A percentile compares a stretch with the other conserved stretches of the same genome.
Evolutionary conservation across 2,329 filamentous ascomycete species (phyloP).

Genomic region (Zymoseptoria ardabiliae): DNA sequence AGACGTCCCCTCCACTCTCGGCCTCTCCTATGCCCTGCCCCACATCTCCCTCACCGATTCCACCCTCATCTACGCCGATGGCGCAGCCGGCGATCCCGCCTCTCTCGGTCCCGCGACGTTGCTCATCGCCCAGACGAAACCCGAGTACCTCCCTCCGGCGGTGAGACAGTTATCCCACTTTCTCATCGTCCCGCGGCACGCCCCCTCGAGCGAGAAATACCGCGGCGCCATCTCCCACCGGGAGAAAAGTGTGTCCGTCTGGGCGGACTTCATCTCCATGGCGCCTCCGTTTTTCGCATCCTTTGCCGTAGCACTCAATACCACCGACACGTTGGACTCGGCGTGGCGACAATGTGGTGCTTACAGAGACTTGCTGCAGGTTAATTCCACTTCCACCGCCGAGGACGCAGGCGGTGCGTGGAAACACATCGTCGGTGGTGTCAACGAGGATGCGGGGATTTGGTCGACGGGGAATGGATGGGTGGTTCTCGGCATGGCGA

Average conservation of each 20-base stretch:
- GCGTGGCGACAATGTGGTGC: slow-evolving; percentile 36
- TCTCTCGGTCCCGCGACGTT: slow-evolving; percentile 40
- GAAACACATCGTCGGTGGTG: slow-evolving; percentile 39
- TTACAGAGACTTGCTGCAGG: slow-evolving; percentile 36
- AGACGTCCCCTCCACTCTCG: slow-evolving; percentile 7
- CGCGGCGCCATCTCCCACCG: slow-evolving; percentile 43
- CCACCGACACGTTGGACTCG: slow-evolving; percentile 30
- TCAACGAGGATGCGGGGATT: slow-evolving; percentile 31
- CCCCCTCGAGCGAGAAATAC: background rate
- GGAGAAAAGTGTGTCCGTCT: slow-evolving; percentile 37
- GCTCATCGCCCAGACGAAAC: slow-evolving; percentile 34
- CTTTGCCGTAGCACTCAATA: slow-evolving; percentile 35
- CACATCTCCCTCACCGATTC: slow-evolving; percentile 29
- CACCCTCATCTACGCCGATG: slow-evolving; percentile 31
- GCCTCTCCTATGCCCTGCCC: slow-evolving; percentile 23
- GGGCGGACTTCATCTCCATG: slow-evolving; percentile 47
- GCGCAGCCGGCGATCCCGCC: slow-evolving; percentile 38
- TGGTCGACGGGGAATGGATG: slow-evolving; percentile 46
- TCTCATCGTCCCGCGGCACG: slow-evolving; percentile 32
- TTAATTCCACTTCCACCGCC: slow-evolving; percentile 12
- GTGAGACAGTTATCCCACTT: slow-evolving; percentile 37
- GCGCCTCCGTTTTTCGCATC: slow-evolving; percentile 45
- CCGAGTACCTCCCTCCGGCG: slow-evolving; percentile 32
- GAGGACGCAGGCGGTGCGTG: slow-evolving; percentile 31
- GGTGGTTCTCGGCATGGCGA: slow-evolving; percentile 42